These are phyloP conservation scores for Candida germanica DNA, from an alignment of 805 yeast genomes.

Conservation along the genomic window DNA sequence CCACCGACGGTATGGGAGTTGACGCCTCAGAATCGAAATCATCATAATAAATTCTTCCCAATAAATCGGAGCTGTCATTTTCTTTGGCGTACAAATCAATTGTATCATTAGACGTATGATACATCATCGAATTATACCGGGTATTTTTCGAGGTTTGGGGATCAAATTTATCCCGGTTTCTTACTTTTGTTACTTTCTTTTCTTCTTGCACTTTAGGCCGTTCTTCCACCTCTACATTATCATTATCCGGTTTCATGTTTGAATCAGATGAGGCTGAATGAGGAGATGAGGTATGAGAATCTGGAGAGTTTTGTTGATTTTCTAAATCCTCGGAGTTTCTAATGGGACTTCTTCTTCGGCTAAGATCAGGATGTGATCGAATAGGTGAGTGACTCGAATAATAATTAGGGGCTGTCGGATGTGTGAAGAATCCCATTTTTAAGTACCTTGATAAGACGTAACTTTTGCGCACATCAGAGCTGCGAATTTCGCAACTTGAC, in stretches of 20 bases:
- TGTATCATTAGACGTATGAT: constrained; percentile 36
- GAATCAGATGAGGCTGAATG: neutral
- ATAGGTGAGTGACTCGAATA: constrained; percentile 8
- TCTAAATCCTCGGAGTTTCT: neutral
- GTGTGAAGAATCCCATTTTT: constrained; percentile 16
- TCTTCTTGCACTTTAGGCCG: constrained; percentile 4
- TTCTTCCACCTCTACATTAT: constrained; percentile 7
- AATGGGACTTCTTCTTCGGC: constrained; percentile 5
- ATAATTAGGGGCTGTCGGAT: constrained; percentile 11
- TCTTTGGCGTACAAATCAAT: constrained; percentile 36
- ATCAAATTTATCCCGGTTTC: constrained; percentile 15
- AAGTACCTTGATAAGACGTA: no score
- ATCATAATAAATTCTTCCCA: constrained; percentile 42
- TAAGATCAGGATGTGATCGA: constrained; percentile 13
- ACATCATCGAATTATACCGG: constrained; percentile 34
- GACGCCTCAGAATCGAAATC: constrained; percentile 36
- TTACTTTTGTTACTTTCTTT: constrained; percentile 9
- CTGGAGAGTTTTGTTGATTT: neutral
- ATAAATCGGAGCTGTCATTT: constrained; percentile 36
- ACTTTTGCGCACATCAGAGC: neutral
- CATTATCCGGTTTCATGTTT: constrained; percentile 1
- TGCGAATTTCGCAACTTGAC: neutral
- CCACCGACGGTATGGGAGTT: constrained; percentile 18
- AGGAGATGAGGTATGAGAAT: neutral
- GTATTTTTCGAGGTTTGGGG: constrained; percentile 36